Evolutionary conservation across 140 eudicot genomes (phyloP).

Genomic region (Ambrosia hybrid): DNA sequence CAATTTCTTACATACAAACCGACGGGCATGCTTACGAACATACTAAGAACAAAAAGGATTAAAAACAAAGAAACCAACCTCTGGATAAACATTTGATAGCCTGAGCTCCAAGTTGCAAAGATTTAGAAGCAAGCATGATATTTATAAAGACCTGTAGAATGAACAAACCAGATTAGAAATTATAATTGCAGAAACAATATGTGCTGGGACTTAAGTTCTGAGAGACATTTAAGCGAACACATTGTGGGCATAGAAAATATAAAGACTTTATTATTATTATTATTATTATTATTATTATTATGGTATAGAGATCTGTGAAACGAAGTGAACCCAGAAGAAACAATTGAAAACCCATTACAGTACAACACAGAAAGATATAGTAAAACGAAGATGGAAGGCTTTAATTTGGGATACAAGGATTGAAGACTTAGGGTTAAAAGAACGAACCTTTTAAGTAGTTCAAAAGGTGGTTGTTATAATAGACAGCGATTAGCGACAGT

Average conservation of each 20-base stretch:
- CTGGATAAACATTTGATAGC: constrained; percentile 37
- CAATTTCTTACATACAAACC: no score
- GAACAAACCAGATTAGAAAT: not conserved
- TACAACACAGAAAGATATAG: no score
- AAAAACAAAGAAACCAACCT: constrained; percentile 43
- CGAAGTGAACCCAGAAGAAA: constrained; percentile 17
- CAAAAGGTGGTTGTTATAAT: not conserved
- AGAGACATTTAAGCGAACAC: constrained; percentile 29
- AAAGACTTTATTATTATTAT: not conserved
- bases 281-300: not conserved
- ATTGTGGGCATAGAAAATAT: constrained; percentile 13
- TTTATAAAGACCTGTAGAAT: constrained; percentile 13
- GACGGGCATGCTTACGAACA: no score
- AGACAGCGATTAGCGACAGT: not conserved
- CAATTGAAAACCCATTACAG: not conserved
- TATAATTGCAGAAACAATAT: constrained; percentile 1
- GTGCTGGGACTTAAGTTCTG: not conserved
- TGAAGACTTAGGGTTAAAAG: not conserved
- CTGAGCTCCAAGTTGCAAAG: constrained; percentile 43
- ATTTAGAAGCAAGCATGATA: constrained; percentile 42
- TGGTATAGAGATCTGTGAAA: not conserved
- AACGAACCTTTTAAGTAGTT: constrained; percentile 12
- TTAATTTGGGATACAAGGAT: no score
- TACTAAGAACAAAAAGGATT: not conserved
- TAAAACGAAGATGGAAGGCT: no score